Conservation (phyloP, 441 rosid genomes). For the Gossypium schwendimanii region DNA sequence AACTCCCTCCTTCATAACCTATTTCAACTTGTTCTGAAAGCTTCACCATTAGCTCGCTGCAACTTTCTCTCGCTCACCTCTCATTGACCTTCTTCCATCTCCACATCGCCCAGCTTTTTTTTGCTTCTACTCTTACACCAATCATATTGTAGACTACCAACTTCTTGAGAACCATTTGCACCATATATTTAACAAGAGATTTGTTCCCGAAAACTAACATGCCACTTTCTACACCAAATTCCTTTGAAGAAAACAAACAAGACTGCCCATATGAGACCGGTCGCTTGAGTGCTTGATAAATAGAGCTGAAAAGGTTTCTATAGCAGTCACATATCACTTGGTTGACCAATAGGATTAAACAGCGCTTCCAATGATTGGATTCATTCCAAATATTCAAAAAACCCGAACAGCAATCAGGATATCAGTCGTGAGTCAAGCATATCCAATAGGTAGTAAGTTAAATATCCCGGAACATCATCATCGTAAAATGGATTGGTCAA, state of each 20-base stretch:
- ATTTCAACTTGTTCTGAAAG: no score
- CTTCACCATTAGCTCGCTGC: no score
- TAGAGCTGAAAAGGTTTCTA: neutral
- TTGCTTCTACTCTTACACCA: conserved; percentile 17
- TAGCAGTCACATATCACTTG: neutral
- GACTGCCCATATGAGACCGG: neutral
- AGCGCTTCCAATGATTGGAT: neutral
- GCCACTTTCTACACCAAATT: neutral
- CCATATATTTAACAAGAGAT: conserved; percentile 23
- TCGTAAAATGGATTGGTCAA: neutral
- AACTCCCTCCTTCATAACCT: no score
- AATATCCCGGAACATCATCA: neutral
- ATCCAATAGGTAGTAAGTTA: neutral
- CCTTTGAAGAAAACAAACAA: neutral
- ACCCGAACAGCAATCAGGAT: neutral
- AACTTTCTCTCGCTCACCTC: no score
- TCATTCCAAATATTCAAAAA: neutral
- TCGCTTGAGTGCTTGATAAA: neutral
- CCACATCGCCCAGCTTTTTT: no score
- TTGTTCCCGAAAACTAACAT: neutral
- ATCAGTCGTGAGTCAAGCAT: neutral
- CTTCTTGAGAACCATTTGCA: conserved; percentile 30
- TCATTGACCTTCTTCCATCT: no score
- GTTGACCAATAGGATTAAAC: neutral
- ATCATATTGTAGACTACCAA: conserved; percentile 22